Conservation (phyloP, 768 basidiomycete genomes). For the Suillus subluteus region DNA sequence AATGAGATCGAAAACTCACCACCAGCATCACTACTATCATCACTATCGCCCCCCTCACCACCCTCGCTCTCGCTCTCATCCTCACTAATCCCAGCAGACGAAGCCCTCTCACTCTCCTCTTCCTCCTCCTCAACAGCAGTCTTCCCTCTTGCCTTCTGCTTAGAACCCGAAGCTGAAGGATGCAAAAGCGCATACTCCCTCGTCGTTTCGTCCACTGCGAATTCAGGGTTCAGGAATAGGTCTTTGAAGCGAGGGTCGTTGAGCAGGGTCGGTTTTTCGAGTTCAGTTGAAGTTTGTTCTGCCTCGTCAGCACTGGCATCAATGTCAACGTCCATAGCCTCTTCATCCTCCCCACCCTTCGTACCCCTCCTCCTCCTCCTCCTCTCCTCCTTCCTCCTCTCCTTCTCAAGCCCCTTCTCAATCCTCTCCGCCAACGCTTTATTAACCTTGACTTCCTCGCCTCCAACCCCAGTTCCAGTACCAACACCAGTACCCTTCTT, state of each 20-base stretch:
- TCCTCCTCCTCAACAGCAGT: constrained; percentile 90
- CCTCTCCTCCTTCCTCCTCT: constrained; percentile 56
- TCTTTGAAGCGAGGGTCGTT: constrained; percentile 88
- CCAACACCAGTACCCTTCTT: constrained; percentile 54
- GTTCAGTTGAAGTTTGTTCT: constrained; percentile 17
- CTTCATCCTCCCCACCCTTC: constrained; percentile 30
- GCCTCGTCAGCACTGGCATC: constrained; percentile 24
- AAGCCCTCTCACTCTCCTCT: constrained; percentile 78
- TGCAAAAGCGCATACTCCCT: constrained; percentile 93
- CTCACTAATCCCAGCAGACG: constrained; percentile 57
- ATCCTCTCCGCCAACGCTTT: constrained; percentile 88
- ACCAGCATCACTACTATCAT: constrained; percentile 62
- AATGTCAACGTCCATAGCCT: constrained; percentile 31
- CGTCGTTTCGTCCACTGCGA: constrained; percentile 85
- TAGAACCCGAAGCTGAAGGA: constrained; percentile 65
- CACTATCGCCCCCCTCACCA: constrained; percentile 41
- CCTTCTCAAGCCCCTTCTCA: constrained; percentile 64
- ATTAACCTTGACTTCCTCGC: constrained; percentile 62
- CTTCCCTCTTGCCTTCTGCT: constrained; percentile 48
- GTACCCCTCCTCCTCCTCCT: constrained; percentile 43
- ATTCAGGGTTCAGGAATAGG: constrained; percentile 90
- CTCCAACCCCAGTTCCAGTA: constrained; percentile 54
- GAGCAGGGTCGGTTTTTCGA: constrained; percentile 55
- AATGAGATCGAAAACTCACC: constrained; percentile 37
- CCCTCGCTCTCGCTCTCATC: constrained; percentile 47